Evolutionary conservation across 2,329 filamentous ascomycete genomes (phyloP).

Genomic region (Coniochaeta prunicola): DNA sequence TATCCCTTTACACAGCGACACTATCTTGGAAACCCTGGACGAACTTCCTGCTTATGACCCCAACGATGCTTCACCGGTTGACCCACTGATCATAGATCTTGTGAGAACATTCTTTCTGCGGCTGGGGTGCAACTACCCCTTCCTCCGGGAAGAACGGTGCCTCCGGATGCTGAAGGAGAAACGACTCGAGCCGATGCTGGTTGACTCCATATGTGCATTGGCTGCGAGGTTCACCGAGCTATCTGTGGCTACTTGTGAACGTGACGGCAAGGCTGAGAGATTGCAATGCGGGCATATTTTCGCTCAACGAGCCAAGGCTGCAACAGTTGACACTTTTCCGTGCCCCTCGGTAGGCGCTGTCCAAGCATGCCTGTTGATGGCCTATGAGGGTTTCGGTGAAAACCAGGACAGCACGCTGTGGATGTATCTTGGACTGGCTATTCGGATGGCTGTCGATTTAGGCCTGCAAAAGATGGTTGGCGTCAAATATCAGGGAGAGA

Average conservation of each 20-base stretch:
- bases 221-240: conserved; percentile 72
- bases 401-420: conserved; percentile 84
- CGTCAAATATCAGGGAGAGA: conserved; percentile 52
- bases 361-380: conserved; percentile 75
- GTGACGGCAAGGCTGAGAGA: conserved; percentile 36
- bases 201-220: conserved; percentile 78
- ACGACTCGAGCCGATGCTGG: conserved; percentile 72
- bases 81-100: conserved; percentile 67
- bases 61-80: conserved; percentile 62
- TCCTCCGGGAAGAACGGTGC: conserved; percentile 67
- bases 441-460: conserved; percentile 74
- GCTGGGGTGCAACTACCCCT: conserved; percentile 80
- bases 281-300: conserved; percentile 72
- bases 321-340: conserved; percentile 74
- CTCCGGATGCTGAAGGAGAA: conserved; percentile 73
- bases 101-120: conserved; percentile 76
- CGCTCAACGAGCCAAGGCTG: conserved; percentile 74
- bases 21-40: conserved; percentile 35
- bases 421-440: conserved; percentile 89
- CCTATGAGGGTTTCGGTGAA: conserved; percentile 83
- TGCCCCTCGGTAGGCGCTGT: conserved; percentile 79
- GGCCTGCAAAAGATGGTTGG: conserved; percentile 78
- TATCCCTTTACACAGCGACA: conserved; percentile 34
- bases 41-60: conserved; percentile 70
- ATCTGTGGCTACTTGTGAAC: conserved; percentile 41